phyloP scores from a whole-genome alignment of 2,329 filamentous ascomycete species.

The Pyrenochaeta sp. region DNA sequence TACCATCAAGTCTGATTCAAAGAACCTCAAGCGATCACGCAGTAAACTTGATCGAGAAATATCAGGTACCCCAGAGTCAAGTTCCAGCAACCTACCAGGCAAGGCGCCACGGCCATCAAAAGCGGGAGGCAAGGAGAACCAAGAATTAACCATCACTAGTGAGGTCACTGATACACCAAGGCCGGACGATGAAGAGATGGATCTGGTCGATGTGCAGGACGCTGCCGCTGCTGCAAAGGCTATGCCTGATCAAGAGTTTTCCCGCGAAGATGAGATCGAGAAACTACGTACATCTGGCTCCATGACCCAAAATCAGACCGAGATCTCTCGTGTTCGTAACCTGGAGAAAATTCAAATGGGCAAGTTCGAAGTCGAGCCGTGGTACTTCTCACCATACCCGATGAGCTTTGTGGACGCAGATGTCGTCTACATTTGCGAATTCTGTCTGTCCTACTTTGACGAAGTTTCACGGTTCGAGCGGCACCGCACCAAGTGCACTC shows the following conservation, averaged over 20 bases:
- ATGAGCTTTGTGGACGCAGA: constrained; percentile 88
- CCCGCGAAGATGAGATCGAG: constrained; percentile 91
- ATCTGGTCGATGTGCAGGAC: constrained; percentile 61
- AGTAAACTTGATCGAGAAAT: constrained; percentile 60
- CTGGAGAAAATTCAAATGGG: constrained; percentile 95
- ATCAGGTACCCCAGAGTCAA: constrained; percentile 62
- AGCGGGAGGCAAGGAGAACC: constrained; percentile 68
- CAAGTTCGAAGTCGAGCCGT: constrained; percentile 88
- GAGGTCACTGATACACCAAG: constrained; percentile 59
- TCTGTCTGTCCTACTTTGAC: constrained; percentile 91
- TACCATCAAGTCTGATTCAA: constrained; percentile 56
- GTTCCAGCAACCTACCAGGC: constrained; percentile 57
- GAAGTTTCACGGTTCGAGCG: constrained; percentile 82
- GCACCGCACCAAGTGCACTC: constrained; percentile 86
- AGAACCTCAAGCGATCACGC: constrained; percentile 56
- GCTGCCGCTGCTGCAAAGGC: constrained; percentile 62
- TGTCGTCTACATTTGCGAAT: constrained; percentile 95
- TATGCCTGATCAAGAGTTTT: constrained; percentile 64
- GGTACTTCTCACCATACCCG: constrained; percentile 99
- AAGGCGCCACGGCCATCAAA: constrained; percentile 61
- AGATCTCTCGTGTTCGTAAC: constrained; percentile 95
- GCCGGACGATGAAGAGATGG: constrained; percentile 60
- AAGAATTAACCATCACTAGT: constrained; percentile 56
- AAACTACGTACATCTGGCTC: constrained; percentile 92
- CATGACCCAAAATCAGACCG: constrained; percentile 98